phyloP scores from a whole-genome alignment of 2,329 filamentous ascomycete genomes.

The Ophiostoma sp. region DNA sequence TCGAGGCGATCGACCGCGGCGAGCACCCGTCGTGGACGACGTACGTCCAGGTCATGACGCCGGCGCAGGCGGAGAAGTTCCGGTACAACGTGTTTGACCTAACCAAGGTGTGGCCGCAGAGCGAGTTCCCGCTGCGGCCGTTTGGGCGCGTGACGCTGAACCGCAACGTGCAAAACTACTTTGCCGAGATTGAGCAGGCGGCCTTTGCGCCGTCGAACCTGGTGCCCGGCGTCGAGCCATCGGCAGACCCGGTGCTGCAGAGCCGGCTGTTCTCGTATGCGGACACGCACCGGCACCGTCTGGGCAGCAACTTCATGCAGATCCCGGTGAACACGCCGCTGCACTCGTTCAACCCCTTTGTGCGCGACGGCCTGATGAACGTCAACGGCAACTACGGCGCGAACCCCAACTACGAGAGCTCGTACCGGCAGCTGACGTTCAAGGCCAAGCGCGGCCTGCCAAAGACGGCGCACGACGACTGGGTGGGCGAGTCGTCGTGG shows the following conservation, averaged over 20 bases:
- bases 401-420: constrained; percentile 54
- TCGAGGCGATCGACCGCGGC: constrained; percentile 55
- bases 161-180: constrained; percentile 61
- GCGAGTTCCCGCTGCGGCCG: constrained; percentile 54
- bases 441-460: constrained; percentile 35
- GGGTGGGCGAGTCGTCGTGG: constrained; percentile 42
- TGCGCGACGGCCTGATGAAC: constrained; percentile 67
- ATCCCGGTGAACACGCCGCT: constrained; percentile 56
- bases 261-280: constrained; percentile 56
- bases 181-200: constrained; percentile 63
- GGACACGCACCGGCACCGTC: constrained; percentile 57
- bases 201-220: constrained; percentile 61
- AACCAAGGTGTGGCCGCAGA: constrained; percentile 64
- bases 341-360: constrained; percentile 59
- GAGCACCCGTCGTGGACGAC: constrained; percentile 59
- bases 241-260: constrained; percentile 58
- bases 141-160: constrained; percentile 61
- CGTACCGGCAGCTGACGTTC: constrained; percentile 44
- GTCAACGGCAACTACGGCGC: constrained; percentile 59
- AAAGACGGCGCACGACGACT: constrained; percentile 43
- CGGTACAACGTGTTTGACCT: constrained; percentile 62
- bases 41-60: constrained; percentile 58
- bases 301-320: constrained; percentile 60
- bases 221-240: constrained; percentile 58
- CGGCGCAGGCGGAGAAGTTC: constrained; percentile 56